Percentiles rank a stretch among this genome's conserved stretches.
Conservation (phyloP, 2,329 filamentous ascomycete genomes). For the Colletotrichum caudatum region DNA sequence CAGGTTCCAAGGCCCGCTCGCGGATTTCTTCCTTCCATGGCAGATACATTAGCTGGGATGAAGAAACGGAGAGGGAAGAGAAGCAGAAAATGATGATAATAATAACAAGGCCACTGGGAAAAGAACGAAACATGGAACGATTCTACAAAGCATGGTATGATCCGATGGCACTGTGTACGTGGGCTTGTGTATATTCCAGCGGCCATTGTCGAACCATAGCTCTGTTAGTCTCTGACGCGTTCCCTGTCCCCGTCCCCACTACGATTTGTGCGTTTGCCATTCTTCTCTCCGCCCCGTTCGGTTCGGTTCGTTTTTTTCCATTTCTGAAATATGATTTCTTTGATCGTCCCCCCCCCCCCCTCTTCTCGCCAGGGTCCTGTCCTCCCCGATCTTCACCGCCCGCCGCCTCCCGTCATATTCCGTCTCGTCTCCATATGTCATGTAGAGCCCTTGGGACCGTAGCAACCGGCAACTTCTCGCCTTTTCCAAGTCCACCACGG, state of each 20-base stretch:
- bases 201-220: slow-evolving; percentile 6
- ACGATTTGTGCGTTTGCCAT: neutral
- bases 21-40: neutral
- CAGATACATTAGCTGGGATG: neutral
- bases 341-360: neutral
- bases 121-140: neutral
- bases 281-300: neutral
- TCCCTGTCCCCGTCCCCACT: slow-evolving; percentile 6
- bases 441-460: too few species aligned
- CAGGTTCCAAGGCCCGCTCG: neutral
- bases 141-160: neutral
- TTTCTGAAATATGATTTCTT: neutral
- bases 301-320: neutral
- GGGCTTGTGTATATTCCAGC: neutral
- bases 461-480: neutral
- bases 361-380: neutral
- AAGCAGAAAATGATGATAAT: neutral
- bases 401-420: slow-evolving; percentile 22
- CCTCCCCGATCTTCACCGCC: slow-evolving; percentile 8
- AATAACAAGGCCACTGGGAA: neutral
- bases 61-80: neutral
- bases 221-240: slow-evolving; percentile 25
- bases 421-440: neutral
- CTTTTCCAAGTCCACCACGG: neutral
- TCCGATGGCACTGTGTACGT: slow-evolving; percentile 8